phyloP scores from a whole-genome alignment of 2,329 filamentous ascomycete genomes.

The Penicillium italicum region DNA sequence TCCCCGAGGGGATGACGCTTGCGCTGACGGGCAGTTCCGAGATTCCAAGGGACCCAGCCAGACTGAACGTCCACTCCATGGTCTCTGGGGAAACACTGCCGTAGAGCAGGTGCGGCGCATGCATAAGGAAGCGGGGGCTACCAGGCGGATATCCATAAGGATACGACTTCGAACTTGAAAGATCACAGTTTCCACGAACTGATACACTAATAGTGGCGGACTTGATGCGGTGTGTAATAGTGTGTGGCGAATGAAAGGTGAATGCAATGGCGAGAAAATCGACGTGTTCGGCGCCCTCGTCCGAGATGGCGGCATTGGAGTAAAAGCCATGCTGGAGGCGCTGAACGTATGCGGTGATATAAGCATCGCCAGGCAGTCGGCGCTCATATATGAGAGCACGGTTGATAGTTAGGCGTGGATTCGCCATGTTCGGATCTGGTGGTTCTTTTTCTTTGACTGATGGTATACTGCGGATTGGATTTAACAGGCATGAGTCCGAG shows the following conservation, averaged over 20 bases:
- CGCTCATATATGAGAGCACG: constrained; percentile 50
- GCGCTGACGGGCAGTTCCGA: constrained; percentile 45
- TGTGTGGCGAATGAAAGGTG: constrained; percentile 48
- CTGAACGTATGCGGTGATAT: constrained; percentile 50
- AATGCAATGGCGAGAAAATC: constrained; percentile 51
- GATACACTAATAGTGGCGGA: constrained; percentile 45
- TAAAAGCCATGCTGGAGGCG: constrained; percentile 51
- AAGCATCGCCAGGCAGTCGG: constrained; percentile 47
- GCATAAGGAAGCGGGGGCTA: constrained; percentile 47
- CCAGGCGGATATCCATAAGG: constrained; percentile 15
- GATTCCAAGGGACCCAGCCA: constrained; percentile 47
- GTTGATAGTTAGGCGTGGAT: constrained; percentile 38
- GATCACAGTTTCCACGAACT: constrained; percentile 12
- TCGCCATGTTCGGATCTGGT: constrained; percentile 37
- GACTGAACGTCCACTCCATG: constrained; percentile 48
- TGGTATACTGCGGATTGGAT: constrained; percentile 1
- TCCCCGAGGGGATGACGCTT: constrained; percentile 42
- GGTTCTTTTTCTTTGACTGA: constrained; percentile 7
- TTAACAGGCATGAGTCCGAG: neutral
- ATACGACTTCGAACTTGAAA: neutral
- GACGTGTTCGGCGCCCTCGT: constrained; percentile 41
- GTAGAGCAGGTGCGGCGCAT: constrained; percentile 51
- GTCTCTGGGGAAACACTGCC: constrained; percentile 48
- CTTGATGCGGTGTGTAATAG: constrained; percentile 46
- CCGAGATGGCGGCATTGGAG: constrained; percentile 43